Evolutionary conservation across 1,139 yeast genomes (phyloP).

Genomic region (Yamadazyma oceani): DNA sequence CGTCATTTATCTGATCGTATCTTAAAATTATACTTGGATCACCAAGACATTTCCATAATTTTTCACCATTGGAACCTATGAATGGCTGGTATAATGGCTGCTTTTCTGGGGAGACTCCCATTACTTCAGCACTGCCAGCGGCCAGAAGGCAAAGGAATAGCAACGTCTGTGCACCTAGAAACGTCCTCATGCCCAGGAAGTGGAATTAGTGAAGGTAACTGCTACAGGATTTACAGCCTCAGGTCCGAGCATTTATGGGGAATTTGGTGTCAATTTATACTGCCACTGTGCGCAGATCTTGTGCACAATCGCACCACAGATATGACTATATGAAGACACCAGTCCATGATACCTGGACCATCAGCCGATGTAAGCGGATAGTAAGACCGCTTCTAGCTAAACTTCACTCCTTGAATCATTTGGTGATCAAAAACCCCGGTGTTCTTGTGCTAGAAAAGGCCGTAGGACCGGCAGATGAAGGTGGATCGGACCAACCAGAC

Average conservation of each 20-base stretch:
- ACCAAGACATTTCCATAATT: constrained; percentile 66
- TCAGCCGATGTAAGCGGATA: constrained; percentile 31
- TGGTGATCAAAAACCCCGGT: constrained; percentile 9
- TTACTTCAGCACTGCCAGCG: constrained; percentile 8
- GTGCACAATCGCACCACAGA: no score
- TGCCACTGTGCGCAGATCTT: no score
- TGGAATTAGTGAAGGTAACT: no score
- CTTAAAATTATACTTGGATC: constrained; percentile 63
- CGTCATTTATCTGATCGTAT: constrained; percentile 73
- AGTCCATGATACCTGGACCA: constrained; percentile 6
- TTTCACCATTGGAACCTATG: constrained; percentile 26
- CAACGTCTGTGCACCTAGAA: no score
- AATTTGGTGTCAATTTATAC: no score
- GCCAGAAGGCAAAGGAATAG: neutral
- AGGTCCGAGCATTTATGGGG: no score
- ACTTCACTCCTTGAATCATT: constrained; percentile 33
- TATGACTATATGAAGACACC: neutral
- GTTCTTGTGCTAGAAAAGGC: constrained; percentile 6
- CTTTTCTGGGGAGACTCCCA: constrained; percentile 38
- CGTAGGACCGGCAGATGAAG: no score
- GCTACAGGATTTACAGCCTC: no score
- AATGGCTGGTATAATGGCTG: constrained; percentile 56
- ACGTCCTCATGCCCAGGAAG: no score
- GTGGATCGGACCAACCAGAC: constrained; percentile 1
- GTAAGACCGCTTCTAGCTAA: constrained; percentile 40